A percentile compares a stretch with the other conserved stretches of the same genome.
Conservation (phyloP, 1,139 yeast species). For the Hansenula lynferdii region DNA sequence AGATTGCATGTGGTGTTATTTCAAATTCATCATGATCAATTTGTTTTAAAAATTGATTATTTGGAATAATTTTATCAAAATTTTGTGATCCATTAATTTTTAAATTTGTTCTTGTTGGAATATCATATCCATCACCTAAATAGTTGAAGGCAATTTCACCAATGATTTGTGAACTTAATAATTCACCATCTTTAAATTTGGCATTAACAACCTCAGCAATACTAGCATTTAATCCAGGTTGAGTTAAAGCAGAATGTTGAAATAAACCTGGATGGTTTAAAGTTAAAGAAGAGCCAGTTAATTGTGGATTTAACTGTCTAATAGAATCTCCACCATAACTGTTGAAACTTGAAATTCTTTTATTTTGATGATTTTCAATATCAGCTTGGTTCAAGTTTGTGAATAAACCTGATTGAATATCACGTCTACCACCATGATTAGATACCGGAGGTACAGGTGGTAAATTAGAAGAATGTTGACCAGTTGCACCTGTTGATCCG, state of each 20-base stretch:
- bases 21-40: slow-evolving; percentile 28
- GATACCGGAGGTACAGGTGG: slow-evolving; percentile 13
- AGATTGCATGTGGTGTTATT: slow-evolving; percentile 30
- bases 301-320: slow-evolving; percentile 29
- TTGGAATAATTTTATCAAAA: slow-evolving; percentile 32
- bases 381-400: slow-evolving; percentile 42
- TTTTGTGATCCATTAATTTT: slow-evolving; percentile 25
- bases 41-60: slow-evolving; percentile 32
- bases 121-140: slow-evolving; percentile 29
- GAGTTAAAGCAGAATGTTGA: slow-evolving; percentile 49
- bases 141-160: slow-evolving; percentile 82
- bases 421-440: slow-evolving; percentile 32
- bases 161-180: slow-evolving; percentile 53
- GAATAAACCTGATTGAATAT: slow-evolving; percentile 50
- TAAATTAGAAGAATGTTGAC: not conserved
- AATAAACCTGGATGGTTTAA: slow-evolving; percentile 30
- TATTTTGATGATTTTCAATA: slow-evolving; percentile 20
- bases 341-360: slow-evolving; percentile 20
- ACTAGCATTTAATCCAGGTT: slow-evolving; percentile 69
- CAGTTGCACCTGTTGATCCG: not conserved
- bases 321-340: slow-evolving; percentile 20
- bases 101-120: slow-evolving; percentile 31
- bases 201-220: slow-evolving; percentile 82
- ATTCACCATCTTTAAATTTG: slow-evolving; percentile 59
- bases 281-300: slow-evolving; percentile 30